These are phyloP conservation scores for Creolimax fragrantissima DNA, from an alignment of 78 protist species.

Conservation along the genomic window DNA sequence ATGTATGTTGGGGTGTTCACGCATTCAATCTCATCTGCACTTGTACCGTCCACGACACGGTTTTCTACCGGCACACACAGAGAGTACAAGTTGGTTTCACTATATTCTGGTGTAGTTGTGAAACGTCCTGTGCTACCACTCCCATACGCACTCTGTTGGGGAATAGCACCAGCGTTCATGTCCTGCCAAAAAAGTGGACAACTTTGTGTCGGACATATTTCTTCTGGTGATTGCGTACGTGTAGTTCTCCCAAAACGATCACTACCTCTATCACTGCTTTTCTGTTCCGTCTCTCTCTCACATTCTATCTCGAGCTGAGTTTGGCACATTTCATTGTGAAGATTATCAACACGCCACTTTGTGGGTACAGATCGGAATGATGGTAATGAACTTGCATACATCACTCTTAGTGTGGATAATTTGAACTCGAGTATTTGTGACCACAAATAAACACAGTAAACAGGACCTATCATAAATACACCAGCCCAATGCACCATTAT, in stretches of 20 bases:
- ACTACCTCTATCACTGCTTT: neutral
- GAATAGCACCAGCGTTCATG: no score
- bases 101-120: no score
- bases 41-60: no score
- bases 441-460: neutral
- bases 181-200: no score
- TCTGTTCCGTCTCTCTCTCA: neutral
- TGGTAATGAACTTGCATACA: neutral
- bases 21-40: no score
- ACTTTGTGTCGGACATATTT: no score
- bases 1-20: no score
- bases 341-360: neutral
- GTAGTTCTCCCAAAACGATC: neutral
- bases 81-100: no score
- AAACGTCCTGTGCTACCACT: no score
- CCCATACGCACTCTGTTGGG: no score
- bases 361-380: neutral
- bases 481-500: neutral
- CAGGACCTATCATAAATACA: neutral
- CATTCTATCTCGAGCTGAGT: neutral
- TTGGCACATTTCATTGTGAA: neutral
- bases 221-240: no score
- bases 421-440: neutral
- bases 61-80: no score
- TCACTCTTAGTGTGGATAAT: neutral